Base-by-base conservation (phyloP, 1,284 basidiomycete species). In the Cutaneotrichosporon mucoides region DNA sequence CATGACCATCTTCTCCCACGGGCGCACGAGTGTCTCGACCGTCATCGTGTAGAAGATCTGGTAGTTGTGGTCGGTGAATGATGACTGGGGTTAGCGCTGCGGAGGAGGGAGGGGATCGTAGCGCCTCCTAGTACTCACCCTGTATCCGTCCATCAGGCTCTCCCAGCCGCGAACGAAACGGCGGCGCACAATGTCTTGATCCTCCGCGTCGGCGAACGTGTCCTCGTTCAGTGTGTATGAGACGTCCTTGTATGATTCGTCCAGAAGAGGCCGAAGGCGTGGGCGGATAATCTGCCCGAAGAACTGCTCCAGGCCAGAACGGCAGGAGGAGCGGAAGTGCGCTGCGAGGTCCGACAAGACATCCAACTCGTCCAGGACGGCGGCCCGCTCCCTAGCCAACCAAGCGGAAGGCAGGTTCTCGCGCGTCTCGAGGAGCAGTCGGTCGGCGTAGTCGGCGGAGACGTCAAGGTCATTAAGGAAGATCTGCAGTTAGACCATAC, bases 221-320 rank as follows among this genome's bases (percentile, higher is more conserved):
- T 95, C 92, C 60, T 99, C 95, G 70, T 96, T 90, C 12, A 97
- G 79, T 13, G 90, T 78, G 73, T 99, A 99, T 4, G 86, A 85
- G 3, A 92, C 83, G 62, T 95, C 93, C 69, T 87, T 89, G 76
- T 96, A 96, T 9, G 92, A 84, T 57, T 99, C 95, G 4, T 85
- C 77, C 42, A 98, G 82, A 49, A 99, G 80, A 10, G 85, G 88
- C 15, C 93, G 85, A 38, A 99, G 76, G 59, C 88, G 87, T 0
- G 94, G 91, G 33, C 92, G 84, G 58, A 94, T 84, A 8, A 97
- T 82, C 71, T 96, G 92, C 65, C 91, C 94, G 81, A 98, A 98
- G 24, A 98, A 81, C 69, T 94, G 91, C 66, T 98, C 95, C 44
- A 97, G 82, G 40, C 94, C 92, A 9, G 84, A 82, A 87, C 88